Conservation (phyloP, 1,139 yeast genomes). For the Torulaspora globosa region DNA sequence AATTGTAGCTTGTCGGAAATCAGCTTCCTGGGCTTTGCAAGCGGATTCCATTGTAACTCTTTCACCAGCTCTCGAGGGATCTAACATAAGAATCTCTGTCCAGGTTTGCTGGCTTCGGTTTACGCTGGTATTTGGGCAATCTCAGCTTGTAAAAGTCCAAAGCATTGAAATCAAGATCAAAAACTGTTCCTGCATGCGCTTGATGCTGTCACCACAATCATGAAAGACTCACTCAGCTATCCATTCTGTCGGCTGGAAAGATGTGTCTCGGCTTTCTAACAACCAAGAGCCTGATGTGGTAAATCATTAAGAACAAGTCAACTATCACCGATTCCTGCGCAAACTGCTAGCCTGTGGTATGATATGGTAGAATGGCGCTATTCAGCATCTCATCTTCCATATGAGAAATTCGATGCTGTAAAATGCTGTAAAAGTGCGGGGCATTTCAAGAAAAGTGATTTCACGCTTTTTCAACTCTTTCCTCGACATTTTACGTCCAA, state of each 20-base stretch:
- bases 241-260: background rate
- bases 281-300: background rate
- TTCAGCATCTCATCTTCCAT: background rate
- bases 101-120: background rate
- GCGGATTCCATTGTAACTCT: conserved; percentile 25
- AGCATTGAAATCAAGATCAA: conserved; percentile 19
- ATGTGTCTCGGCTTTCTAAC: background rate
- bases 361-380: background rate
- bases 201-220: background rate
- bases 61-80: conserved; percentile 15
- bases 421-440: conserved; percentile 1
- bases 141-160: conserved; percentile 22
- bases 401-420: background rate
- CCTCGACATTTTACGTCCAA: background rate
- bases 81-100: conserved; percentile 19
- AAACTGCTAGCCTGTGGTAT: background rate
- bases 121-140: background rate
- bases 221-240: background rate
- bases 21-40: conserved; percentile 5
- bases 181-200: conserved; percentile 5
- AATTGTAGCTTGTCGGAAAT: background rate
- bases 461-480: background rate
- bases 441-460: background rate
- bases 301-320: background rate
- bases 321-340: background rate